These are phyloP conservation scores for Nepenthes alata DNA, from an alignment of 179 eudicot species.

Conservation along the genomic window DNA sequence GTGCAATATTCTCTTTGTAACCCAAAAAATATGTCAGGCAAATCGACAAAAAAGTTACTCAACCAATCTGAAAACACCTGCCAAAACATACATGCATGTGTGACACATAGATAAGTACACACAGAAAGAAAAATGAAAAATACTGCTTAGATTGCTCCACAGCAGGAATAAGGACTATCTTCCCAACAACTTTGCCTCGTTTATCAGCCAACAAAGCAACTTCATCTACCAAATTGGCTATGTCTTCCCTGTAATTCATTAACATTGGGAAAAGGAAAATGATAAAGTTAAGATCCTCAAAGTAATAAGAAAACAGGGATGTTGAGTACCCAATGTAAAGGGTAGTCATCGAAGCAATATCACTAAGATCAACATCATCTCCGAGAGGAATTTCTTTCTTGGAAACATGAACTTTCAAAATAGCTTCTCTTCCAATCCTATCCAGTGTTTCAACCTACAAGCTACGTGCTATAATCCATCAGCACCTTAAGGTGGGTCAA, in stretches of 20 bases:
- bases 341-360: slow-evolving; percentile 85
- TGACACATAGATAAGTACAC: no score
- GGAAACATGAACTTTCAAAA: slow-evolving; percentile 64
- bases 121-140: neutral
- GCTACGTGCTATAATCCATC: slow-evolving; percentile 2
- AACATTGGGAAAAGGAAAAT: slow-evolving; percentile 8
- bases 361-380: slow-evolving; percentile 57
- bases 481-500: slow-evolving; percentile 2
- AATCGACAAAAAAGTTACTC: no score
- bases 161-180: slow-evolving; percentile 71
- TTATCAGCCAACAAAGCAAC: slow-evolving; percentile 96
- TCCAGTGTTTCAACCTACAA: slow-evolving; percentile 86
- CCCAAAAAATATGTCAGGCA: no score
- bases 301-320: neutral
- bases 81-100: no score
- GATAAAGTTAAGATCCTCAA: neutral
- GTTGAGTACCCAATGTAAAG: slow-evolving; percentile 78
- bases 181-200: slow-evolving; percentile 69
- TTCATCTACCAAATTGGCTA: slow-evolving; percentile 92
- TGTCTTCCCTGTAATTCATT: slow-evolving; percentile 73
- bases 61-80: no score
- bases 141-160: slow-evolving; percentile 91
- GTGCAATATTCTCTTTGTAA: no score
- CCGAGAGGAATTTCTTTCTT: slow-evolving; percentile 88
- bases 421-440: slow-evolving; percentile 83